A percentile compares a stretch with the other conserved stretches of the same genome.
phyloP scores from a whole-genome alignment of 2,329 filamentous ascomycete genomes.

The Penicillium sp. region DNA sequence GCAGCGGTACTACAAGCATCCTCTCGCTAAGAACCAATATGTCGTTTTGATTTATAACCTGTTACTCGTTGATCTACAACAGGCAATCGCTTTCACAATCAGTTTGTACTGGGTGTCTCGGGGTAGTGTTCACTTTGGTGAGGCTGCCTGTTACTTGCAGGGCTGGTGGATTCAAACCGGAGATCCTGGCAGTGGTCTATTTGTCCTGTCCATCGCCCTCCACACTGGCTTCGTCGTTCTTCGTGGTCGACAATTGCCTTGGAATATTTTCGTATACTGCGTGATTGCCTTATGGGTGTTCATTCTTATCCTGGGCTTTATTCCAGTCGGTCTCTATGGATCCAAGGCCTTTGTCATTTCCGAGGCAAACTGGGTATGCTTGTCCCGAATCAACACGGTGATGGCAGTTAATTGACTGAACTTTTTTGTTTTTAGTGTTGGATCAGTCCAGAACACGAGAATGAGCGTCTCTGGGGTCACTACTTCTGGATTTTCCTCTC shows the following conservation, averaged over 20 bases:
- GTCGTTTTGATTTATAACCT: constrained; percentile 55
- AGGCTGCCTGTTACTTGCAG: constrained; percentile 50
- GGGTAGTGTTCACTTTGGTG: constrained; percentile 45
- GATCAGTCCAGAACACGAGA: constrained; percentile 46
- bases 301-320: constrained; percentile 47
- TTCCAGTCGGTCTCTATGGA: constrained; percentile 47
- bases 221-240: constrained; percentile 52
- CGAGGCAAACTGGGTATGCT: constrained; percentile 49
- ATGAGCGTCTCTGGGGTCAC: constrained; percentile 51
- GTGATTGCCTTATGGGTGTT: constrained; percentile 49
- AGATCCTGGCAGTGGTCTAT: constrained; percentile 52
- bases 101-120: constrained; percentile 48
- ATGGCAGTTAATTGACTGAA: not conserved
- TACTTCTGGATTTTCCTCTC: constrained; percentile 57
- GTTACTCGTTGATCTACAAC: constrained; percentile 52
- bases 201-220: constrained; percentile 54
- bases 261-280: constrained; percentile 43
- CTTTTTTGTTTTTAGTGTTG: constrained; percentile 46
- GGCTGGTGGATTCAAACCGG: constrained; percentile 54
- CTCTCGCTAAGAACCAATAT: constrained; percentile 54
- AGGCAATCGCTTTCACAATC: constrained; percentile 48
- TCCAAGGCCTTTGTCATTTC: constrained; percentile 47
- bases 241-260: constrained; percentile 48
- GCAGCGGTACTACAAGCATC: constrained; percentile 48
- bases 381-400: not conserved